Conservation (phyloP, 768 basidiomycete species). For the Piloderma croceum region DNA sequence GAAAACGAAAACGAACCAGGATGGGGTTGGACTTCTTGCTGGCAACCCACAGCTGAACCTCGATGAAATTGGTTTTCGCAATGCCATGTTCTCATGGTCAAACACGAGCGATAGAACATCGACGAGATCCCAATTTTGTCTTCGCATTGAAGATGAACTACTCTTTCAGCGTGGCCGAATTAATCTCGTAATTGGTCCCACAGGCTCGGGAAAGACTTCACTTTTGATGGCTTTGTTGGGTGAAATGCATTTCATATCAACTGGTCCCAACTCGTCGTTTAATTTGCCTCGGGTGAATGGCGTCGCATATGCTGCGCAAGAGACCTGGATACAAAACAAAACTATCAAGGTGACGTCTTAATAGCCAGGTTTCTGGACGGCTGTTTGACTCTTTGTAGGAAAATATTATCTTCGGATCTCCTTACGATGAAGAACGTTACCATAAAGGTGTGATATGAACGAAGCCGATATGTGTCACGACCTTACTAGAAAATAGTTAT, state of each 20-base stretch:
- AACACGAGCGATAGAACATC: conserved; percentile 28
- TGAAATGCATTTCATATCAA: conserved; percentile 62
- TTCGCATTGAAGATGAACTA: conserved; percentile 49
- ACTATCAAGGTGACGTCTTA: conserved; percentile 49
- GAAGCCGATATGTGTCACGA: not conserved
- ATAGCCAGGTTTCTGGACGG: not conserved
- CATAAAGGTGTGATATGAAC: conserved; percentile 25
- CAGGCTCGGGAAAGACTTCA: conserved; percentile 55
- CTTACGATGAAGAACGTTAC: conserved; percentile 35
- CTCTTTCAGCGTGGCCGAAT: conserved; percentile 47
- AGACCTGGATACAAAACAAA: conserved; percentile 81
- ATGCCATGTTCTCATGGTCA: conserved; percentile 56
- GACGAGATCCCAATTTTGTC: conserved; percentile 43
- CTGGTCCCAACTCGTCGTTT: conserved; percentile 53
- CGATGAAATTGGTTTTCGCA: conserved; percentile 44
- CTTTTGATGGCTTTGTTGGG: conserved; percentile 60
- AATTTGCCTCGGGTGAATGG: conserved; percentile 64
- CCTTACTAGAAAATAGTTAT: conserved; percentile 21
- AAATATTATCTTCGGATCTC: conserved; percentile 44
- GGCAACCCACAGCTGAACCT: conserved; percentile 9
- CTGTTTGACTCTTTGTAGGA: conserved; percentile 22
- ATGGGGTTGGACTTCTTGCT: conserved; percentile 1
- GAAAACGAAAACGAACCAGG: conserved; percentile 6
- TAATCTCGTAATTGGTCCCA: conserved; percentile 57
- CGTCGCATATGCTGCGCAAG: conserved; percentile 77